A percentile compares a stretch with the other conserved stretches of the same genome.
These are phyloP conservation scores for Penicillium bovifimosum DNA, from an alignment of 495 filamentous ascomycete genomes.

Conservation along the genomic window DNA sequence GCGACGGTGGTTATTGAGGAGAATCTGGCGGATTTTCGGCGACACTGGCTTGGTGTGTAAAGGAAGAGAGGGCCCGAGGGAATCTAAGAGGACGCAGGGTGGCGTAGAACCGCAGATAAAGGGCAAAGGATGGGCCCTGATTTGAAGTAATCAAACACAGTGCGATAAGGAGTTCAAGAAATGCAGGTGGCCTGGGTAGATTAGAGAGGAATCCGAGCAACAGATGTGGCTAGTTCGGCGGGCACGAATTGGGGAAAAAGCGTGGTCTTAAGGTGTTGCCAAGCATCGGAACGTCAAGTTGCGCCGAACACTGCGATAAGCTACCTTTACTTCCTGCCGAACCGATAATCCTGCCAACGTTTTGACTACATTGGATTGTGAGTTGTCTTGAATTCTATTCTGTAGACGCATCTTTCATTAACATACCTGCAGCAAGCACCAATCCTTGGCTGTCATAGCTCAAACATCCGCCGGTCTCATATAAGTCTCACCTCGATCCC, in stretches of 20 bases:
- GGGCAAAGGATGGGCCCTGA: constrained; percentile 4
- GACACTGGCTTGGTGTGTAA: background rate
- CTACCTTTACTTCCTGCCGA: background rate
- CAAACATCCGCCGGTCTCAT: background rate
- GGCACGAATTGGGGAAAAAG: constrained; percentile 14
- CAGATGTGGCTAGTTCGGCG: constrained; percentile 12
- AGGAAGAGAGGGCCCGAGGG: constrained; percentile 1
- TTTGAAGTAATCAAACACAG: constrained; percentile 4
- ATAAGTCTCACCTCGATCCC: background rate
- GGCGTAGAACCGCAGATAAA: constrained; percentile 20
- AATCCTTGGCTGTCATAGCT: background rate
- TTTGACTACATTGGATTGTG: background rate
- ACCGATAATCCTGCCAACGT: background rate
- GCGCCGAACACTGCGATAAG: constrained; percentile 12
- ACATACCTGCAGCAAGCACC: background rate
- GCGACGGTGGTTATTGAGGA: constrained; percentile 10
- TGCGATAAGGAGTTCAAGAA: background rate
- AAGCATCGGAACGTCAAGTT: constrained; percentile 19
- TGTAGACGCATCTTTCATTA: background rate
- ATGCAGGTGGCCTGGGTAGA: constrained; percentile 1
- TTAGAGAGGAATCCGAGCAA: constrained; percentile 6
- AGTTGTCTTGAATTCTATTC: background rate
- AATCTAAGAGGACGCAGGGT: constrained; percentile 6
- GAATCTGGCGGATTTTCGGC: background rate
- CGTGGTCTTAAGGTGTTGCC: constrained; percentile 28